A percentile compares a stretch with the other conserved stretches of the same genome.
Evolutionary conservation across 805 yeast species (phyloP).

Genomic region (Kodamaea kaohsiungensis): DNA sequence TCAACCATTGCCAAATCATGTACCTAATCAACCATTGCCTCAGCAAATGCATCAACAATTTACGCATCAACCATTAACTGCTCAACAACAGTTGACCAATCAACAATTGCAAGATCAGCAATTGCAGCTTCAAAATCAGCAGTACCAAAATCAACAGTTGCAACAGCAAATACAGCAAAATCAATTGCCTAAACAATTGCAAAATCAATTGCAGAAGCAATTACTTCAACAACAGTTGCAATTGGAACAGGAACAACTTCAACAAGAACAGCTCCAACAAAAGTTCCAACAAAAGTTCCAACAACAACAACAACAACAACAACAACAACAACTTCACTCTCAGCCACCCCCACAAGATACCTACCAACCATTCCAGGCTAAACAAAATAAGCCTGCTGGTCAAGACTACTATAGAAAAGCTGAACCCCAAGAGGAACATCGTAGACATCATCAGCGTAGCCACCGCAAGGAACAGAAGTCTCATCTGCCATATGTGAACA

Average conservation of each 20-base stretch:
- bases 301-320: too few relatives aligned
- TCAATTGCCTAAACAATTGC: background rate
- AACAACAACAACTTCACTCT: background rate
- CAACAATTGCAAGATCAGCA: background rate
- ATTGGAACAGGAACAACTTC: background rate
- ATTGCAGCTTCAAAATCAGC: background rate
- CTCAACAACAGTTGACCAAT: background rate
- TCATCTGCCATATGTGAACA: constrained; percentile 12
- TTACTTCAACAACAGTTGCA: constrained; percentile 1
- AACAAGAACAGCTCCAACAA: background rate
- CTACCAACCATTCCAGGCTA: background rate
- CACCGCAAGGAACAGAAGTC: constrained; percentile 4
- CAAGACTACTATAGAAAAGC: background rate
- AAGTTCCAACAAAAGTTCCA: too few relatives aligned
- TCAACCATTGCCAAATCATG: background rate
- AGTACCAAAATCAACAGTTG: background rate
- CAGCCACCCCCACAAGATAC: background rate
- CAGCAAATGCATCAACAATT: background rate
- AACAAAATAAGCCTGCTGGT: background rate
- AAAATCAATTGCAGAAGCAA: background rate
- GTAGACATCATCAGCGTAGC: constrained; percentile 5
- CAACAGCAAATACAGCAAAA: background rate
- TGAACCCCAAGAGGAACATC: background rate
- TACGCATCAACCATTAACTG: background rate
- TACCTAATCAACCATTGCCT: background rate